These are phyloP conservation scores for Lathyrus aphaca DNA, from an alignment of 306 rosid species.

Conservation along the genomic window DNA sequence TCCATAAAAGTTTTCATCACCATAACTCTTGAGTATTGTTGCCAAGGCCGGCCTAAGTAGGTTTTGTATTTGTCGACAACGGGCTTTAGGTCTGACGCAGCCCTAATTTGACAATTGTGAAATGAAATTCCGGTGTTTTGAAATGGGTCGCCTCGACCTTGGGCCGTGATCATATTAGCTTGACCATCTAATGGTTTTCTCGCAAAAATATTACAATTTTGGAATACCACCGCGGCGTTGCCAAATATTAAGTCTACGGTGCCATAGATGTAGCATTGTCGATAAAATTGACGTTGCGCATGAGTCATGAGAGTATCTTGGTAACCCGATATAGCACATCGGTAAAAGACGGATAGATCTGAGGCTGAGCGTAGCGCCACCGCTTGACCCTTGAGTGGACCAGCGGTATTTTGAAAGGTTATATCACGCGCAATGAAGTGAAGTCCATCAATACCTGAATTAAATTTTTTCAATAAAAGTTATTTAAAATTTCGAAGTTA, in stretches of 20 bases:
- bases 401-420: constrained; percentile 71
- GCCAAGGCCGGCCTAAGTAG: constrained; percentile 88
- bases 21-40: constrained; percentile 63
- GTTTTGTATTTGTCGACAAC: constrained; percentile 45
- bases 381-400: constrained; percentile 71
- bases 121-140: constrained; percentile 69
- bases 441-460: constrained; percentile 69
- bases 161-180: constrained; percentile 87
- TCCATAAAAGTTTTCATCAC: constrained; percentile 63
- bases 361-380: constrained; percentile 87
- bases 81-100: constrained; percentile 65
- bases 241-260: constrained; percentile 89
- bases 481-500: not conserved
- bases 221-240: constrained; percentile 78
- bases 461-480: too few relatives aligned
- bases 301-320: constrained; percentile 94
- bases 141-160: constrained; percentile 76
- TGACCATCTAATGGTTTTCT: constrained; percentile 76
- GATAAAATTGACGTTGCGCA: constrained; percentile 84
- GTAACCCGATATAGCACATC: constrained; percentile 68
- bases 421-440: constrained; percentile 75
- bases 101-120: constrained; percentile 64
- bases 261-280: constrained; percentile 74
- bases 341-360: constrained; percentile 75
- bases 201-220: constrained; percentile 60